Evolutionary conservation across 768 basidiomycete genomes (phyloP).

Genomic region (Pleurotus eryngii): DNA sequence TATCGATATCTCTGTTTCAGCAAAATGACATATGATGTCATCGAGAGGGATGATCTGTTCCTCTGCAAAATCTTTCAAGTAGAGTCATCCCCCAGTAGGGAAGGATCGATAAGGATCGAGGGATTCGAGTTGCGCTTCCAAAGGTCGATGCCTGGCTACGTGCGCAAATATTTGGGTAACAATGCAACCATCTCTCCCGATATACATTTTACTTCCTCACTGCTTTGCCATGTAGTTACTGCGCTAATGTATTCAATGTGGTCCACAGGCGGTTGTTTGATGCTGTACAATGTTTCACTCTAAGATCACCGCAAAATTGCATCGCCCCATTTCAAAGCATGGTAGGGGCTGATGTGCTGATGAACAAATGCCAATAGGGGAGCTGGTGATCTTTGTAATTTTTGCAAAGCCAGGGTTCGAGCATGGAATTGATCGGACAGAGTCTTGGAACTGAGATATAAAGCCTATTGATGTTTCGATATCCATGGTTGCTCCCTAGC

Average conservation of each 20-base stretch:
- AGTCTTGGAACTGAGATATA: not conserved
- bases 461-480: not conserved
- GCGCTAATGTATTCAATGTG: no score
- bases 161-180: conserved; percentile 6
- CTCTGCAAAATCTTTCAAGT: no score
- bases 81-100: conserved; percentile 9
- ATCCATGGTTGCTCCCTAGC: no score
- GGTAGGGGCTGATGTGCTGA: no score
- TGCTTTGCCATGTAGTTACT: conserved; percentile 7
- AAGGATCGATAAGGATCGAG: conserved; percentile 10
- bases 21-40: no score
- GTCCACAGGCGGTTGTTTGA: no score
- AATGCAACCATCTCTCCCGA: not conserved
- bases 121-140: not conserved
- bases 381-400: no score
- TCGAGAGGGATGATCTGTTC: no score
- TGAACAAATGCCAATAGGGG: no score
- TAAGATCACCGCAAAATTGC: conserved; percentile 1
- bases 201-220: not conserved
- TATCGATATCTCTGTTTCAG: no score
- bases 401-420: not conserved
- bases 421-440: not conserved
- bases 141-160: not conserved
- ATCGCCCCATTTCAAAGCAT: no score
- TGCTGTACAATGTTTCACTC: not conserved